Base-by-base conservation (phyloP, 1,139 yeast species). In the Yamadazyma membranifaciens region DNA sequence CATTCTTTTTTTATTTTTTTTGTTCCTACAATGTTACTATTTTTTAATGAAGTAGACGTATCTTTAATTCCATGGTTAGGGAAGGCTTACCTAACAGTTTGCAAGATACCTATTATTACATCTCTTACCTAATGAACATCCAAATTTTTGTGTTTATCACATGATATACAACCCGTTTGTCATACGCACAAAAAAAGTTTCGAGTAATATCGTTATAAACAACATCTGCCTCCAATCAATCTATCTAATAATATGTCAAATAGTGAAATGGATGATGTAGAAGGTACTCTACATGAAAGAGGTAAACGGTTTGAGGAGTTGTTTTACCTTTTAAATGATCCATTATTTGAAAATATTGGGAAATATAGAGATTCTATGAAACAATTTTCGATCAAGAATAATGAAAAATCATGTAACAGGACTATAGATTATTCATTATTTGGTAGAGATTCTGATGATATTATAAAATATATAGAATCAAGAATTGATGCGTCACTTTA, bases 1-100 rank as follows among this genome's bases (percentile, higher is more conserved):
- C 91, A 83, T 57, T 17, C 39, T 48, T 59, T 59, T 61, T 29
- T 33, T 33, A 3, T 10, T 30, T 30, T 30, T 30, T 30, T 27
- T 27, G 7, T 7, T n/a, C 12, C 14, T 25, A 25, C 12, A 25
- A 27, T 6, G 9, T 27, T 11, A 6, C 30, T 27, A n/a, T 13
- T 6, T 6, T 27, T n/a, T 27, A 6, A 27, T 27, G 6, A 27
- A n/a, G n/a, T n/a, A n/a, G n/a, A n/a, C n/a, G n/a, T n/a, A n/a
- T n/a, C n/a, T n/a, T n/a, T n/a, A n/a, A n/a, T n/a, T n/a, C n/a
- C n/a, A n/a, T n/a, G n/a, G n/a, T n/a, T n/a, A n/a, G n/a, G n/a
- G n/a, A n/a, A n/a, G 14, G 12, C 6, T 13, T 27, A n/a, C 30
- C 9, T 13, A 27, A 27, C 30, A 5, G 7, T 20, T 20, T 20